phyloP scores from a whole-genome alignment of 2,329 filamentous ascomycete species.

The Microdochium bolleyi region DNA sequence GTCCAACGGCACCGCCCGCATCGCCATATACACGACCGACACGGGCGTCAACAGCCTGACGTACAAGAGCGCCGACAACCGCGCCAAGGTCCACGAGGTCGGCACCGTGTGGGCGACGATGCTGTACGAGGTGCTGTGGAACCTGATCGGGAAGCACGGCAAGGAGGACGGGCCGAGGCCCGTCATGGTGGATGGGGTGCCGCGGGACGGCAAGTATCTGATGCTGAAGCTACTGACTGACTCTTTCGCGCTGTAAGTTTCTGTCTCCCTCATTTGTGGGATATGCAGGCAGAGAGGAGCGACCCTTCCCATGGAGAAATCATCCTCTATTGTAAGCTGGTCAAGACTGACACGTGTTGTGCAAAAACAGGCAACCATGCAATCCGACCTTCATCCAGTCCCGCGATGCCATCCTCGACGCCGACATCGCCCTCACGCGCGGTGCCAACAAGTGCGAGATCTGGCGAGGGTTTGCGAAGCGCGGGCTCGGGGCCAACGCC shows the following conservation, averaged over 20 bases:
- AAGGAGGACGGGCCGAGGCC: constrained; percentile 35
- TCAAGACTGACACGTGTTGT: not conserved
- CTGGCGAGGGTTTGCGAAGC: constrained; percentile 49
- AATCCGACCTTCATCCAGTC: constrained; percentile 44
- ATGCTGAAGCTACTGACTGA: constrained; percentile 43
- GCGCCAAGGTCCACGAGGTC: constrained; percentile 34
- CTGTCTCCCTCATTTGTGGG: not conserved
- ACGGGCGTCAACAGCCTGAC: constrained; percentile 39
- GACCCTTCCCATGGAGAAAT: no score
- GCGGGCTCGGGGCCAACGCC: constrained; percentile 38
- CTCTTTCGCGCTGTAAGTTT: constrained; percentile 35
- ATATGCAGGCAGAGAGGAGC: no score
- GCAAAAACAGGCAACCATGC: constrained; percentile 37
- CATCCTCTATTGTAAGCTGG: no score
- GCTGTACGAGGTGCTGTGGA: constrained; percentile 50
- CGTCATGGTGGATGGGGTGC: constrained; percentile 33
- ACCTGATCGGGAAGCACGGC: constrained; percentile 47
- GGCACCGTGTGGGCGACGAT: constrained; percentile 44
- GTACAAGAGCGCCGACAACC: constrained; percentile 33
- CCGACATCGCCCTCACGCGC: constrained; percentile 40
- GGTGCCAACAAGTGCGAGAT: constrained; percentile 42
- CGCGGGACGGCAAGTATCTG: constrained; percentile 43
- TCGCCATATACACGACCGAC: constrained; percentile 42
- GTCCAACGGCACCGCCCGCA: constrained; percentile 32
- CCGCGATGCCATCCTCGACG: constrained; percentile 47